These are phyloP conservation scores for Torulaspora quercuum DNA, from an alignment of 805 yeast genomes.

Conservation along the genomic window DNA sequence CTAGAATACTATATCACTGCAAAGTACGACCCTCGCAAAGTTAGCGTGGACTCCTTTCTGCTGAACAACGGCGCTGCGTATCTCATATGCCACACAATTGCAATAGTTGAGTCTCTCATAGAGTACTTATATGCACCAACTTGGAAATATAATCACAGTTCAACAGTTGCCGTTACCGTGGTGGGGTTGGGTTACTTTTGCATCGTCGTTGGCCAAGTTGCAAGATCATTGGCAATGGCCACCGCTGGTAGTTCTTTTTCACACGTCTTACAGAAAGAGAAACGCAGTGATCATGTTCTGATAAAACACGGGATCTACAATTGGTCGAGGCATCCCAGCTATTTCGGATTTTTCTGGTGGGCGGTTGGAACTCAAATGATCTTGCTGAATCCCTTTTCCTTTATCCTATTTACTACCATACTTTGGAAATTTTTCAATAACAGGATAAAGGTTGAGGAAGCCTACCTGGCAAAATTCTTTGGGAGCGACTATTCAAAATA, in stretches of 20 bases:
- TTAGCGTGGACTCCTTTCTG: conserved; percentile 66
- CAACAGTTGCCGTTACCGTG: conserved; percentile 12
- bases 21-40: conserved; percentile 59
- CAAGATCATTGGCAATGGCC: conserved; percentile 77
- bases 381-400: conserved; percentile 61
- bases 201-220: conserved; percentile 57
- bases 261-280: conserved; percentile 63
- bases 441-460: conserved; percentile 73
- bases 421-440: conserved; percentile 65
- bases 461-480: conserved; percentile 60
- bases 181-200: conserved; percentile 45
- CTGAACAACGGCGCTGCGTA: conserved; percentile 62
- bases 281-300: conserved; percentile 54
- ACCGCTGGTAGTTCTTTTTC: conserved; percentile 85
- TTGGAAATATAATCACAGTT: conserved; percentile 26
- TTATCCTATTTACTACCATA: conserved; percentile 50
- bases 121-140: conserved; percentile 44
- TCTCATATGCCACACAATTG: conserved; percentile 51
- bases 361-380: conserved; percentile 79
- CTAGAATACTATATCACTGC: conserved; percentile 83
- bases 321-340: conserved; percentile 78
- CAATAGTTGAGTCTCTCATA: conserved; percentile 48
- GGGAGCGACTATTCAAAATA: conserved; percentile 62
- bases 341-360: conserved; percentile 92
- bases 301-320: conserved; percentile 73